Percentiles rank a stretch among this genome's conserved stretches.
These are phyloP conservation scores for Xylaria nigripes DNA, from an alignment of 495 filamentous ascomycete species.

Conservation along the genomic window DNA sequence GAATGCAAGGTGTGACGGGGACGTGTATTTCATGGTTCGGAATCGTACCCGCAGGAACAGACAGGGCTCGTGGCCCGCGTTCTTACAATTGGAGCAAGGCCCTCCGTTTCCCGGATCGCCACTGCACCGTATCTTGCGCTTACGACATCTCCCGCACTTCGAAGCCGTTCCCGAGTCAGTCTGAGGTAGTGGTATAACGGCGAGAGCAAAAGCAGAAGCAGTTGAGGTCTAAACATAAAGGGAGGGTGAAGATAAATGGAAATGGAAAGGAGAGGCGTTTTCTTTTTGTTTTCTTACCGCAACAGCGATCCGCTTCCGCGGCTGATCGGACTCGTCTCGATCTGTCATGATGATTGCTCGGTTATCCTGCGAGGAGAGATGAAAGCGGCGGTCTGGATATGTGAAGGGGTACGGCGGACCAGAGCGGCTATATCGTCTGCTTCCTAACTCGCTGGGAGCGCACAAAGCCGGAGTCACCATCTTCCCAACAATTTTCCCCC, in stretches of 20 bases:
- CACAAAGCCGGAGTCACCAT: slow-evolving; percentile 39
- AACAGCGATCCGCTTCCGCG: slow-evolving; percentile 55
- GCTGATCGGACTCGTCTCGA: slow-evolving; percentile 33
- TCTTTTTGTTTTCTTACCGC: slow-evolving; percentile 46
- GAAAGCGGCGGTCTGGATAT: slow-evolving; percentile 30
- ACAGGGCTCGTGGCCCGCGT: slow-evolving; percentile 60
- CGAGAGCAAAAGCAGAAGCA: not conserved
- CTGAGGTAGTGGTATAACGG: not conserved
- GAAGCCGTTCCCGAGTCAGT: slow-evolving; percentile 9
- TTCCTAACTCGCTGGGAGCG: slow-evolving; percentile 22
- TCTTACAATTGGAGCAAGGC: slow-evolving; percentile 78
- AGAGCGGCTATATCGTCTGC: slow-evolving; percentile 35
- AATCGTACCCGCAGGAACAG: slow-evolving; percentile 65
- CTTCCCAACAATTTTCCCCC: not conserved
- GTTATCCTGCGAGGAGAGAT: slow-evolving; percentile 28
- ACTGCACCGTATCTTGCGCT: slow-evolving; percentile 93
- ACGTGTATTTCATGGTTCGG: not conserved
- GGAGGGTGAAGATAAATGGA: not conserved
- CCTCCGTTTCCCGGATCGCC: slow-evolving; percentile 69
- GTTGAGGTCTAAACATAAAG: not conserved
- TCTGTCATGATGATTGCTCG: slow-evolving; percentile 35
- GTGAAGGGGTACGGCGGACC: slow-evolving; percentile 30
- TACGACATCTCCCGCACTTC: slow-evolving; percentile 84
- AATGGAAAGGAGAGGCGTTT: not conserved
- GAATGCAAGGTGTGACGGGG: not conserved